A percentile compares a stretch with the other conserved stretches of the same genome.
phyloP scores from a whole-genome alignment of 208 protist species.

The Trypanosoma lewisi region DNA sequence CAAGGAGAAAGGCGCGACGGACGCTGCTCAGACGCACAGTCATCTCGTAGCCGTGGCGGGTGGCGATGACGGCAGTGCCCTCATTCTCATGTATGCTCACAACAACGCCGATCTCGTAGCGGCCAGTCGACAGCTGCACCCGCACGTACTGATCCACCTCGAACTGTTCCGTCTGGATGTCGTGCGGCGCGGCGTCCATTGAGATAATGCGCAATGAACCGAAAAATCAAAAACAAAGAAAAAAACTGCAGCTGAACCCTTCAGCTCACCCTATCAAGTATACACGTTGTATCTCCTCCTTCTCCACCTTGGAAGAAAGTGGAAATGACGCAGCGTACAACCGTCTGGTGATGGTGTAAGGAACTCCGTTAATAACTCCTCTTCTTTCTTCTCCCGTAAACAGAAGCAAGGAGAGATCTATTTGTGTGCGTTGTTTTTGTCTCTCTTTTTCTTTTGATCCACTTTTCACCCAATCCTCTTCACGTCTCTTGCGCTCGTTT shows the following conservation, averaged over 20 bases:
- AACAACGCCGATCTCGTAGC: slow-evolving; percentile 82
- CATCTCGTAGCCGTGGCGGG: slow-evolving; percentile 82
- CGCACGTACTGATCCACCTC: slow-evolving; percentile 85
- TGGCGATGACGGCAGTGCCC: slow-evolving; percentile 59
- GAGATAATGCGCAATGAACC: not conserved
- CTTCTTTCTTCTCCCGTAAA: no score
- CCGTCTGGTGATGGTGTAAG: no score
- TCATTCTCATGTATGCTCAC: slow-evolving; percentile 48
- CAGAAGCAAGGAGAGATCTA: no score
- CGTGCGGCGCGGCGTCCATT: slow-evolving; percentile 9
- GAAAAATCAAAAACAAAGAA: not conserved
- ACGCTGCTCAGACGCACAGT: slow-evolving; percentile 52
- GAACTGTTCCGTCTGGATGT: slow-evolving; percentile 47
- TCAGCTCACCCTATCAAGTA: no score
- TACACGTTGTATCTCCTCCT: no score
- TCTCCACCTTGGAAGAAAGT: no score
- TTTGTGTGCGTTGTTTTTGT: no score
- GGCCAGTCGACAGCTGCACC: slow-evolving; percentile 55
- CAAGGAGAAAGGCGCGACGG: slow-evolving; percentile 76
- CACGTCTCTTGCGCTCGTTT: not conserved
- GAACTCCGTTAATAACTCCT: no score
- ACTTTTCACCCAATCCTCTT: not conserved
- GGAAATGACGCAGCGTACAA: no score
- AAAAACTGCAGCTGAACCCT: no score
- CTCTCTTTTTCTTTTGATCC: slow-evolving; percentile 1